These are phyloP conservation scores for Neohortaea acidophila DNA, from an alignment of 495 filamentous ascomycete genomes.

Conservation along the genomic window DNA sequence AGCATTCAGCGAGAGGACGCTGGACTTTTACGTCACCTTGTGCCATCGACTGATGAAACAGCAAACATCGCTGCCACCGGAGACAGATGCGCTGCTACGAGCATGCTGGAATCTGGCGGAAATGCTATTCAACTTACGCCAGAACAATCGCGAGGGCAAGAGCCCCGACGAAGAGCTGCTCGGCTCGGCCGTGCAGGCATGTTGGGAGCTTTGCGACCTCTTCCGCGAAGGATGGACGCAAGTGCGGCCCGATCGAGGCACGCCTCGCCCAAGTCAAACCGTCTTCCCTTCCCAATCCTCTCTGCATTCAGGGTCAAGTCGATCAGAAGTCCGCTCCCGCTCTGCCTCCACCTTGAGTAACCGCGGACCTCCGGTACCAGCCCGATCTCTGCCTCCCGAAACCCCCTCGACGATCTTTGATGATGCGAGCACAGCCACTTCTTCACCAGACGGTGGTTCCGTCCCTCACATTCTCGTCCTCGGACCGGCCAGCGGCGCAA, in stretches of 20 bases:
- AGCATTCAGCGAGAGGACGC: constrained; percentile 72
- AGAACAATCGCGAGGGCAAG: constrained; percentile 62
- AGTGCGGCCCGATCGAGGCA: constrained; percentile 69
- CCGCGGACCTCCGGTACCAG: constrained; percentile 10
- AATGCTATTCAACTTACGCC: constrained; percentile 84
- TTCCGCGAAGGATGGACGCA: constrained; percentile 90
- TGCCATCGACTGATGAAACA: constrained; percentile 94
- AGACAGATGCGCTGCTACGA: constrained; percentile 67
- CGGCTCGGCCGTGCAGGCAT: constrained; percentile 75
- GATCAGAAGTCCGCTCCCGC: constrained; percentile 16
- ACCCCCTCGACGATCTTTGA: constrained; percentile 90
- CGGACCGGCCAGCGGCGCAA: constrained; percentile 39
- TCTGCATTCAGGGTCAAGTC: constrained; percentile 5
- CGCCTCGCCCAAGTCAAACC: constrained; percentile 67
- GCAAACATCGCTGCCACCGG: constrained; percentile 54
- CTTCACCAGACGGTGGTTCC: constrained; percentile 55
- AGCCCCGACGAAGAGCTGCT: constrained; percentile 65
- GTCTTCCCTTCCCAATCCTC: constrained; percentile 36
- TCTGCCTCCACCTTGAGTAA: constrained; percentile 14
- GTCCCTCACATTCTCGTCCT: constrained; percentile 77
- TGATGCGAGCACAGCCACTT: constrained; percentile 63
- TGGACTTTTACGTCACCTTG: constrained; percentile 87
- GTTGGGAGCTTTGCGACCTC: constrained; percentile 89
- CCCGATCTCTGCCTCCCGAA: constrained; percentile 43
- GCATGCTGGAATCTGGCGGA: constrained; percentile 86